These are phyloP conservation scores for Leccinum aurantiacum DNA, from an alignment of 768 basidiomycete genomes.

Conservation along the genomic window DNA sequence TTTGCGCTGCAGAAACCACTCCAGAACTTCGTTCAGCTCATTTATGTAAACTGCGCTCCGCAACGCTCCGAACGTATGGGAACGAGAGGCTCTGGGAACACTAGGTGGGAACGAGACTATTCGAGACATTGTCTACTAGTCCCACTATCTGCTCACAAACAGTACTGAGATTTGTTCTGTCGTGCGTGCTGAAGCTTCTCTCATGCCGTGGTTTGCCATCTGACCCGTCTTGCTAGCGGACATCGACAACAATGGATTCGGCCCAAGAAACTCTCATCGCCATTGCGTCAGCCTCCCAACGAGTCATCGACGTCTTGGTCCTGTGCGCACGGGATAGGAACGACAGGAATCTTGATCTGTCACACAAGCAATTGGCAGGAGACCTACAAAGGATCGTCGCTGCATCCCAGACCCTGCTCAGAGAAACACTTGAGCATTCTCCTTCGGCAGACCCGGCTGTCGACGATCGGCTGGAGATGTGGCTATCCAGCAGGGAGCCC, in stretches of 20 bases:
- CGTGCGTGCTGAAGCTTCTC: no score
- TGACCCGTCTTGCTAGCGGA: neutral
- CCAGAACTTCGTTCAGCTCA: no score
- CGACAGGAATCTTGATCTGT: neutral
- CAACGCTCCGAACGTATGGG: no score
- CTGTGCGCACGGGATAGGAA: neutral
- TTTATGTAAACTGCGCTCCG: no score
- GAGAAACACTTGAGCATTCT: neutral
- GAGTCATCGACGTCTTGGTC: neutral
- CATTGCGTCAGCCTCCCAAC: neutral
- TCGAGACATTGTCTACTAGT: no score
- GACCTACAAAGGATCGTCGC: neutral
- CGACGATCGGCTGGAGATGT: neutral
- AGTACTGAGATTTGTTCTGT: no score
- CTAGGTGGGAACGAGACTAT: no score
- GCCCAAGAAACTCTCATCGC: neutral
- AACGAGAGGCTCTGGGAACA: no score
- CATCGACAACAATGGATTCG: neutral
- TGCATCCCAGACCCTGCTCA: neutral
- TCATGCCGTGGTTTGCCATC: no score
- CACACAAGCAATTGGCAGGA: neutral
- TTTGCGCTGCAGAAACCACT: no score
- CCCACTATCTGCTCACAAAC: no score
- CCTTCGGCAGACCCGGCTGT: neutral
- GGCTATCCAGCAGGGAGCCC: neutral